Conservation (phyloP, 306 rosid species). For the Luffa aegyptiaca region DNA sequence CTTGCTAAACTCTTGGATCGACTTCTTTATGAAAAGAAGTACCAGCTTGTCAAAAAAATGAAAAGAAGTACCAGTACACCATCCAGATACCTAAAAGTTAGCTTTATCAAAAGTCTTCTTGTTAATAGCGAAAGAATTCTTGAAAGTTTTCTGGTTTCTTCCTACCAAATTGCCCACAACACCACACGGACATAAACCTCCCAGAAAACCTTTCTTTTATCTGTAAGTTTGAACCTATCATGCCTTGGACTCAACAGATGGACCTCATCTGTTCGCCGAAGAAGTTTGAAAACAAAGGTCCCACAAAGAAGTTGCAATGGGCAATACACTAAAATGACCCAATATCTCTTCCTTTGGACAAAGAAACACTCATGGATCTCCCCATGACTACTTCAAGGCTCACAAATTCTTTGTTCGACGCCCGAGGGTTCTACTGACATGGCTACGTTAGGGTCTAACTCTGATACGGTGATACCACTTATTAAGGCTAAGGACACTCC, state of each 20-base stretch:
- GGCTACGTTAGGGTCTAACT: too few relatives aligned
- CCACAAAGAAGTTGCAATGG: background rate
- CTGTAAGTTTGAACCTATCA: background rate
- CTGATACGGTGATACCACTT: too few relatives aligned
- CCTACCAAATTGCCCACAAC: background rate
- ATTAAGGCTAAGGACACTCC: too few relatives aligned
- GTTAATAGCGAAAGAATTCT: background rate
- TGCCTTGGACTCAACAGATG: background rate
- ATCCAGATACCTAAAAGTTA: background rate
- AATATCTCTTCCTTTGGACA: background rate
- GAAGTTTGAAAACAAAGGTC: background rate
- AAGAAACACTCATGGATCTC: background rate
- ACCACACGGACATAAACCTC: background rate
- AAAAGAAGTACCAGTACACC: background rate
- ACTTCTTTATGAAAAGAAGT: background rate
- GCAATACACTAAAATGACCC: background rate
- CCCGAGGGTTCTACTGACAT: too few relatives aligned
- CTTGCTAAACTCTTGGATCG: background rate
- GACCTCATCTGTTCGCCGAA: background rate
- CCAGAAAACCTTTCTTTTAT: background rate
- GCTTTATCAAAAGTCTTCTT: background rate
- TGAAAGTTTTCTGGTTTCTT: background rate
- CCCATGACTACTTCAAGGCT: too few relatives aligned
- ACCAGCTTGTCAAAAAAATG: too few relatives aligned
- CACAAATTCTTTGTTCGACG: too few relatives aligned